Evolutionary conservation across 148 eudicot genomes (phyloP).

Genomic region (Simmondsia chinensis): DNA sequence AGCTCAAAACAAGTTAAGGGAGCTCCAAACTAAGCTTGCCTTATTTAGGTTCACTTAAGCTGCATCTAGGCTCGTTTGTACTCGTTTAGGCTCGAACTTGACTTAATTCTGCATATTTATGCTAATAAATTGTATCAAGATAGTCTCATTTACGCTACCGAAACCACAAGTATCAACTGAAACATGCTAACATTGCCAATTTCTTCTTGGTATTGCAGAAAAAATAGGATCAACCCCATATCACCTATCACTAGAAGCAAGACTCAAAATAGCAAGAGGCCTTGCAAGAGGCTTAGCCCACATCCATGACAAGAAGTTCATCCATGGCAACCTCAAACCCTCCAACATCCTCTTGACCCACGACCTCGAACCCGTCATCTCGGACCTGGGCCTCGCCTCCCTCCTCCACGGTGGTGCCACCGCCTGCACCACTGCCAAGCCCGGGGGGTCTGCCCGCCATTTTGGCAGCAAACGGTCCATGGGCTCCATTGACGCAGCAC

Average conservation of each 20-base stretch:
- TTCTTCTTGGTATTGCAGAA: constrained; percentile 23
- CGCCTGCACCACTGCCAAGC: constrained; percentile 14
- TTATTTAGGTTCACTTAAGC: too few relatives aligned
- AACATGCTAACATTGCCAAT: too few relatives aligned
- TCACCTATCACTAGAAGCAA: constrained; percentile 46
- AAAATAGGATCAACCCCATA: constrained; percentile 61
- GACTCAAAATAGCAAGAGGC: constrained; percentile 81
- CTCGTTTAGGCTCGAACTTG: too few relatives aligned
- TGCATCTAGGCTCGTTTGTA: too few relatives aligned
- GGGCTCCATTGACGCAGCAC: constrained; percentile 24
- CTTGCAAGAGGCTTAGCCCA: constrained; percentile 70
- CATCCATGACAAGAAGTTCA: constrained; percentile 85
- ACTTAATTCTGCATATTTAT: too few relatives aligned
- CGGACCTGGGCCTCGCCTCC: constrained; percentile 71
- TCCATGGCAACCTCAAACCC: constrained; percentile 87
- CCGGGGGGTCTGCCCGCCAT: constrained; percentile 40
- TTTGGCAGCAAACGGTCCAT: constrained; percentile 60
- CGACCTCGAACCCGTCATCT: constrained; percentile 75
- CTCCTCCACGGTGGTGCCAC: constrained; percentile 31
- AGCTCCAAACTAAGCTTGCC: too few relatives aligned
- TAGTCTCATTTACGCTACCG: too few relatives aligned
- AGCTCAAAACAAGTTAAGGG: too few relatives aligned
- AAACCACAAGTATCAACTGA: too few relatives aligned
- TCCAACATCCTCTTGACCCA: constrained; percentile 75
- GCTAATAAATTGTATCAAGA: too few relatives aligned